Percentiles rank a stretch among this genome's conserved stretches.
Conservation (phyloP, 331 rosid genomes). For the Acacia concinna region DNA sequence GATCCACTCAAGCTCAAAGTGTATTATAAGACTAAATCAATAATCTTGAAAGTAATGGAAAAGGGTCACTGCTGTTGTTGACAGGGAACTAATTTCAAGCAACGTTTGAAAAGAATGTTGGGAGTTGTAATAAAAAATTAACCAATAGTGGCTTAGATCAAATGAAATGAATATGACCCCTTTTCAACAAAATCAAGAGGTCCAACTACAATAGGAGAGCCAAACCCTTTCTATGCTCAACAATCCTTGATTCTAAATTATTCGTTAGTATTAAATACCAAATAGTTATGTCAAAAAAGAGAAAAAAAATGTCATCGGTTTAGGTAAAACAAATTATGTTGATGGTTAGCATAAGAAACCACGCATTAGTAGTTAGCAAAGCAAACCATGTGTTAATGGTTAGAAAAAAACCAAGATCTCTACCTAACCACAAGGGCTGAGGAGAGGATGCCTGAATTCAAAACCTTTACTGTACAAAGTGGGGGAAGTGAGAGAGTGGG, state of each 20-base stretch:
- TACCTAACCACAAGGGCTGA: neutral
- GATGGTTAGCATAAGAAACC: neutral
- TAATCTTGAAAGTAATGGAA: neutral
- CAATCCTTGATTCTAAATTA: too few relatives aligned
- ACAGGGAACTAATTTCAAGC: neutral
- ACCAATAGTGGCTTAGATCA: neutral
- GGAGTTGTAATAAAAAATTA: neutral
- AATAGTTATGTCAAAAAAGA: neutral
- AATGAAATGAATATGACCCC: neutral
- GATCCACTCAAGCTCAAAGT: neutral
- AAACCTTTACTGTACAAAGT: neutral
- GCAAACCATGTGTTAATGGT: neutral
- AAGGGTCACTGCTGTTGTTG: neutral
- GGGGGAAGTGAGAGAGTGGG: neutral
- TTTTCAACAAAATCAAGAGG: too few relatives aligned
- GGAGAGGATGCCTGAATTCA: neutral
- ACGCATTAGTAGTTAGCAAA: neutral
- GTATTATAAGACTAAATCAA: neutral
- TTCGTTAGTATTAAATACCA: too few relatives aligned
- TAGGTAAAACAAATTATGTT: neutral
- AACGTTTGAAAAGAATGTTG: neutral
- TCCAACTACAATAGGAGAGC: neutral
- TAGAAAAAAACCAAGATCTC: neutral
- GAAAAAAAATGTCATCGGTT: neutral
- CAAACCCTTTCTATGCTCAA: neutral